These are phyloP conservation scores for Pinus albicaulis DNA, from an alignment of 75 land plant species.

Conservation along the genomic window DNA sequence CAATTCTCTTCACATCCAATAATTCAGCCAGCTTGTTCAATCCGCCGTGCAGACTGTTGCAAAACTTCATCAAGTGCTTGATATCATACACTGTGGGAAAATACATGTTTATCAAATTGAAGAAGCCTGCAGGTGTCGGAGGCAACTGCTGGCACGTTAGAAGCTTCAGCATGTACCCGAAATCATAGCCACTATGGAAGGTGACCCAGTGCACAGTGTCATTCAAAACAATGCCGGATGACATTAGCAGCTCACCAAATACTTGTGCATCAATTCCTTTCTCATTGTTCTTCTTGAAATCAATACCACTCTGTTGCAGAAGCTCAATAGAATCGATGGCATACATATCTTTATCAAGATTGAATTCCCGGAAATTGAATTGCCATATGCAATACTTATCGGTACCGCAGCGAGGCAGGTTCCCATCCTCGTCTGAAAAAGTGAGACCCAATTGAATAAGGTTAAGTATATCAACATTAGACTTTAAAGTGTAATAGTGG, in stretches of 20 bases:
- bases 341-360: conserved; percentile 40
- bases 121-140: conserved; percentile 34
- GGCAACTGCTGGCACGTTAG: conserved; percentile 54
- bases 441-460: conserved; percentile 76
- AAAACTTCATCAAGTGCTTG: conserved; percentile 66
- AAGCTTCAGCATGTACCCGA: conserved; percentile 58
- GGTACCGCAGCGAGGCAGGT: conserved; percentile 54
- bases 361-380: conserved; percentile 77
- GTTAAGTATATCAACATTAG: conserved; percentile 68
- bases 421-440: conserved; percentile 69
- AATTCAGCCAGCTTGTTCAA: conserved; percentile 54
- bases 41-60: conserved; percentile 54
- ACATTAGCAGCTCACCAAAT: conserved; percentile 71
- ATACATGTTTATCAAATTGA: conserved; percentile 41
- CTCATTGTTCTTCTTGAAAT: conserved; percentile 54
- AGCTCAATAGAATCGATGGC: conserved; percentile 77
- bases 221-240: conserved; percentile 60
- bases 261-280: conserved; percentile 50
- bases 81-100: conserved; percentile 62
- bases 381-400: conserved; percentile 63
- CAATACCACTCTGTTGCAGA: conserved; percentile 72
- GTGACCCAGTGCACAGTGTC: conserved; percentile 62
- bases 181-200: conserved; percentile 66
- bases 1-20: conserved; percentile 56
- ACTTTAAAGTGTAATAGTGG: conserved; percentile 53